These are phyloP conservation scores for Diaporthe destruens DNA, from an alignment of 2,329 filamentous ascomycete genomes.

Conservation along the genomic window DNA sequence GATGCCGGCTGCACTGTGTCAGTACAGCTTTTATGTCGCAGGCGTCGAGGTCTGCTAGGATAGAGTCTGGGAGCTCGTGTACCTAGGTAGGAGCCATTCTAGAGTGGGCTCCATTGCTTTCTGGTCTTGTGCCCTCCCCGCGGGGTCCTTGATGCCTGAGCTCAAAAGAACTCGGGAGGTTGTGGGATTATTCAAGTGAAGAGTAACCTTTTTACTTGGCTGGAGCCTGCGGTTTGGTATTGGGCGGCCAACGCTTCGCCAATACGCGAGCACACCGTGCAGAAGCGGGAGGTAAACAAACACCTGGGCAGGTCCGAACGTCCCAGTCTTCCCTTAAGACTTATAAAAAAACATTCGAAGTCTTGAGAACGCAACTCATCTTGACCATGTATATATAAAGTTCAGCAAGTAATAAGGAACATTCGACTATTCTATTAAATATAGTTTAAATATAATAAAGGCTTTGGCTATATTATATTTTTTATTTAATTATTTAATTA, in stretches of 20 bases:
- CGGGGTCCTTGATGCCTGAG: background rate
- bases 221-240: background rate
- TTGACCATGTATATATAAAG: background rate
- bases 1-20: background rate
- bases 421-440: too few relatives aligned
- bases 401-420: background rate
- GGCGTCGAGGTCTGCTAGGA: background rate
- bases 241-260: background rate
- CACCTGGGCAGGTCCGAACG: background rate
- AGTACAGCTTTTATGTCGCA: background rate
- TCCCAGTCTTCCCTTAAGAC: background rate
- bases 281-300: background rate
- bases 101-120: background rate
- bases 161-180: rapidly evolving
- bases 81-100: slow-evolving; percentile 8
- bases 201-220: background rate
- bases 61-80: slow-evolving; percentile 5
- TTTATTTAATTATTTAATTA: too few relatives aligned
- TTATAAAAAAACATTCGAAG: background rate
- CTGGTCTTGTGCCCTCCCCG: background rate
- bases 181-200: background rate
- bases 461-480: too few relatives aligned
- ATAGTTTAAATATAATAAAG: too few relatives aligned
- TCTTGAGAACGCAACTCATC: background rate
- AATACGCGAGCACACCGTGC: background rate